These are phyloP conservation scores for Debaryomyces psychrophilus DNA, from an alignment of 1,139 yeast genomes.

Conservation along the genomic window DNA sequence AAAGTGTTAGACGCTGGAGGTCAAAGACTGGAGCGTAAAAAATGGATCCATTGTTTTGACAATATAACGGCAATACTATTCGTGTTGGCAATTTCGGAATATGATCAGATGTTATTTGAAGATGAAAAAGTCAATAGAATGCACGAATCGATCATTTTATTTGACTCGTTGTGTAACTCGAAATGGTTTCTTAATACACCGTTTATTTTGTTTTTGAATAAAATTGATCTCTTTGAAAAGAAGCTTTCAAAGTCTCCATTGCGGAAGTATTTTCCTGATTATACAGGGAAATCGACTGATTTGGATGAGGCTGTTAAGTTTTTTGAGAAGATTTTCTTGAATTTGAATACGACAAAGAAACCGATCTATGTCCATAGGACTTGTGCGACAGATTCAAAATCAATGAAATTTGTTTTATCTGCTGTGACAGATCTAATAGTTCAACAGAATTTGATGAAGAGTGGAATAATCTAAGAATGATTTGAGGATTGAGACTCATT, in stretches of 20 bases:
- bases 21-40: constrained; percentile 88
- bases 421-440: constrained; percentile 93
- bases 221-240: constrained; percentile 76
- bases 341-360: constrained; percentile 64
- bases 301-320: constrained; percentile 67
- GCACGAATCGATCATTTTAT: constrained; percentile 85
- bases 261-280: constrained; percentile 72
- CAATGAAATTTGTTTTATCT: constrained; percentile 85
- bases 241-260: constrained; percentile 70
- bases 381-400: constrained; percentile 90
- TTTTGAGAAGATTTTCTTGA: constrained; percentile 66
- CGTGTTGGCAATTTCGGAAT: constrained; percentile 91
- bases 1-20: constrained; percentile 96
- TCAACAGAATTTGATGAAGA: constrained; percentile 77
- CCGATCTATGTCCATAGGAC: constrained; percentile 90
- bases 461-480: constrained; percentile 73
- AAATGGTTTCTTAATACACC: constrained; percentile 86
- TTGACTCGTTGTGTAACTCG: constrained; percentile 84
- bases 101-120: constrained; percentile 89
- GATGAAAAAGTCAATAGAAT: constrained; percentile 87
- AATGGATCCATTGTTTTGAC: constrained; percentile 97
- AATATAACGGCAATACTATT: constrained; percentile 87
- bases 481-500: constrained; percentile 34
- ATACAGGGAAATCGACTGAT: constrained; percentile 61
- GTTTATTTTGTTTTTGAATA: constrained; percentile 84